Conservation (phyloP, 768 basidiomycete genomes). For the Strobilomyces dryophilus region DNA sequence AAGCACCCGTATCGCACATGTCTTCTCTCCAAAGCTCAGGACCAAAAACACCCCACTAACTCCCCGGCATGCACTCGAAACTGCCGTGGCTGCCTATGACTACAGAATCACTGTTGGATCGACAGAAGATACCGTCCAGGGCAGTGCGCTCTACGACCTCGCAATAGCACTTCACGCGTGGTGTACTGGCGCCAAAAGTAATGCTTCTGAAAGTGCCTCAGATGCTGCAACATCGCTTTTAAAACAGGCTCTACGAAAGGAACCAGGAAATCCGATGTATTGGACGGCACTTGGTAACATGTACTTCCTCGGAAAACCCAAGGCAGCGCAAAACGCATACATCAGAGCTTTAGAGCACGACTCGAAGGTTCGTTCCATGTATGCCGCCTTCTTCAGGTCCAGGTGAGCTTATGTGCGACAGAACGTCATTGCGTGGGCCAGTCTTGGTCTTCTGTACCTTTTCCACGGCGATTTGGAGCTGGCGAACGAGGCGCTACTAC, state of each 20-base stretch:
- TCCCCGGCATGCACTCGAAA: conserved; percentile 40
- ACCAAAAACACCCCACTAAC: conserved; percentile 22
- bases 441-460: conserved; percentile 84
- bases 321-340: conserved; percentile 86
- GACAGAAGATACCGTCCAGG: conserved; percentile 45
- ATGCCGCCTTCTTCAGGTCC: background rate
- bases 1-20: conserved; percentile 39
- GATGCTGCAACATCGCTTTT: conserved; percentile 50
- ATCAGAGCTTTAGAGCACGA: conserved; percentile 86
- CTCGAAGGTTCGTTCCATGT: conserved; percentile 55
- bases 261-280: conserved; percentile 65
- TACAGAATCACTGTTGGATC: conserved; percentile 56
- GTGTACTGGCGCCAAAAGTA: conserved; percentile 29
- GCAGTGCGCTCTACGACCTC: conserved; percentile 73
- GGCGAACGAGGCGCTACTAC: conserved; percentile 80
- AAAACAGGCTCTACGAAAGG: conserved; percentile 67
- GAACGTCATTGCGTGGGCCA: conserved; percentile 80
- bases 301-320: conserved; percentile 61
- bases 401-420: conserved; percentile 25
- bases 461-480: conserved; percentile 74
- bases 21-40: conserved; percentile 34
- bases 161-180: conserved; percentile 57
- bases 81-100: conserved; percentile 56
- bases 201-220: conserved; percentile 24
- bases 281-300: conserved; percentile 84